Percentiles rank a stretch among this genome's conserved stretches.
phyloP scores from a whole-genome alignment of 768 basidiomycete genomes.

The Mycena epipterygia region DNA sequence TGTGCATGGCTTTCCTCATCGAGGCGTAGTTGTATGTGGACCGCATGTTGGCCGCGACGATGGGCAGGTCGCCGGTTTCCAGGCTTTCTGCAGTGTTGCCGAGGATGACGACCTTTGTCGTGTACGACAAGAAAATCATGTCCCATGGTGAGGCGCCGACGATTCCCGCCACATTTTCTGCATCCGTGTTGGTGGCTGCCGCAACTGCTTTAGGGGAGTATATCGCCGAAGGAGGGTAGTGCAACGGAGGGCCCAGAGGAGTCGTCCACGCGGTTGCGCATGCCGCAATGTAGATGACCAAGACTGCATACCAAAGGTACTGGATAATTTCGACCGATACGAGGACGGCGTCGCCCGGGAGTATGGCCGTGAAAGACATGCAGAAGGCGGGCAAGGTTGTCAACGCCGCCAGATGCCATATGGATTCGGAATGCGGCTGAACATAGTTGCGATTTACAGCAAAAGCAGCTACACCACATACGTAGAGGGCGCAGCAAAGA shows the following conservation, averaged over 20 bases:
- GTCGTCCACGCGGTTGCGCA: constrained; percentile 62
- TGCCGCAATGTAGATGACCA: constrained; percentile 64
- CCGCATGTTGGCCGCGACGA: constrained; percentile 83
- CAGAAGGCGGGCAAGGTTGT: constrained; percentile 62
- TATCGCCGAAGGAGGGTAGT: constrained; percentile 79
- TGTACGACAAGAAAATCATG: constrained; percentile 86
- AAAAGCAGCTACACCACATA: constrained; percentile 62
- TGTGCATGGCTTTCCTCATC: constrained; percentile 73
- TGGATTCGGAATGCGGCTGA: constrained; percentile 60
- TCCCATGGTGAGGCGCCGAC: constrained; percentile 72
- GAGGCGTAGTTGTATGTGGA: constrained; percentile 69
- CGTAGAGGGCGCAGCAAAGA: constrained; percentile 70
- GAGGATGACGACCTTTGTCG: constrained; percentile 88
- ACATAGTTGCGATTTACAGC: constrained; percentile 63
- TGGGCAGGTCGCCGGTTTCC: constrained; percentile 90
- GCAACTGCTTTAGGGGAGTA: constrained; percentile 81
- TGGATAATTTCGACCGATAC: constrained; percentile 41
- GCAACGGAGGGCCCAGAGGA: constrained; percentile 80
- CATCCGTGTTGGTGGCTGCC: constrained; percentile 69
- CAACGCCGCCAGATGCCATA: constrained; percentile 73
- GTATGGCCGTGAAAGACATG: constrained; percentile 64
- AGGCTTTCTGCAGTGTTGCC: constrained; percentile 81
- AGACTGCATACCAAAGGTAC: constrained; percentile 65
- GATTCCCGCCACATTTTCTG: constrained; percentile 82
- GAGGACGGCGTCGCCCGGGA: constrained; percentile 62